Conservation (phyloP, 2,329 filamentous ascomycete species). For the Verticillium nonalfalfae region DNA sequence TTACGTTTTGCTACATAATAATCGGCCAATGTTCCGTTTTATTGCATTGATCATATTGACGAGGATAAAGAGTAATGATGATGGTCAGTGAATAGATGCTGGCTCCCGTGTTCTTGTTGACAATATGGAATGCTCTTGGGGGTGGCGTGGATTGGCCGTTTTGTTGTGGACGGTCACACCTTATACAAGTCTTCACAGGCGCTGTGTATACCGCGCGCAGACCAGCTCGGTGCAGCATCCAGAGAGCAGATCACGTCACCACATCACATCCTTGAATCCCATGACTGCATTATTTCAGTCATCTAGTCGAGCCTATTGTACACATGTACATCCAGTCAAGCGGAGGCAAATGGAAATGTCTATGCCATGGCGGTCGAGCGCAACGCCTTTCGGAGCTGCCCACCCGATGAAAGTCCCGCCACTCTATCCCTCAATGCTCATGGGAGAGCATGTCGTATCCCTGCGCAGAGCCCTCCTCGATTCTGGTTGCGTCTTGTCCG, state of each 20-base stretch:
- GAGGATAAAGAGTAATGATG: neutral
- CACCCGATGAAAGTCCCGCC: neutral
- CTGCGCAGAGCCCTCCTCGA: slow-evolving; percentile 9
- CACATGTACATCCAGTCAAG: slow-evolving; percentile 43
- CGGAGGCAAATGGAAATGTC: slow-evolving; percentile 39
- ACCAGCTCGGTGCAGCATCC: neutral
- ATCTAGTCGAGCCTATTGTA: slow-evolving; percentile 48
- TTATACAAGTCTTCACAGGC: no score
- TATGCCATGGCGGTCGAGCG: slow-evolving; percentile 38
- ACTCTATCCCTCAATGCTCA: neutral
- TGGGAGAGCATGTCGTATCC: slow-evolving; percentile 3
- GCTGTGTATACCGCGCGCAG: neutral
- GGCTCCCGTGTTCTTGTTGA: neutral
- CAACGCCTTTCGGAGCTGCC: slow-evolving; percentile 26
- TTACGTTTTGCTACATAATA: neutral
- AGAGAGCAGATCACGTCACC: neutral
- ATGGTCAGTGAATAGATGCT: neutral
- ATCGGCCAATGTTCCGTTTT: neutral
- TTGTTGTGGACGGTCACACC: no score
- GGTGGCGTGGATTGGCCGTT: no score
- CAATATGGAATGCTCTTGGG: neutral
- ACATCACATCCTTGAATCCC: neutral
- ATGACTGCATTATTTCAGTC: slow-evolving; percentile 14
- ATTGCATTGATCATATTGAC: neutral
- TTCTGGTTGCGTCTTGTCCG: slow-evolving; percentile 17